Percentiles rank a stretch among this genome's conserved stretches.
Conservation (phyloP, 345 rosid species). For the Anacardium occidentale region DNA sequence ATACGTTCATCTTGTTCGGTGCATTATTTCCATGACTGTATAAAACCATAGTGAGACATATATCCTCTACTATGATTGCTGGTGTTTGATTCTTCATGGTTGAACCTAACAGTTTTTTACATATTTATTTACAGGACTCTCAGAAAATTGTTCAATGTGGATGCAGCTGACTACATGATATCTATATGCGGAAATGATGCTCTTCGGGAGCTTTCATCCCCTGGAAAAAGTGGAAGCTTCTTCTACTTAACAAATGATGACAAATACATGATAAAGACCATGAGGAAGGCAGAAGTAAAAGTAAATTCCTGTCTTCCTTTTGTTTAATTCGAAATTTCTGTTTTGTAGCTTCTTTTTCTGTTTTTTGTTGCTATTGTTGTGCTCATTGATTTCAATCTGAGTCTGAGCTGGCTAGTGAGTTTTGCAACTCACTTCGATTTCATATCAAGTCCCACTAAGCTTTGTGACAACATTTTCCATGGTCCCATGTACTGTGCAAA, state of each 20-base stretch:
- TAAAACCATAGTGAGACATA: neutral
- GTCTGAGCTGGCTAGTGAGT: neutral
- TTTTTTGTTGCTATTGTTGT: neutral
- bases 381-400: neutral
- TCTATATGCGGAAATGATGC: constrained; percentile 95
- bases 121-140: constrained; percentile 64
- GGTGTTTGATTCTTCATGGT: neutral
- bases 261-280: constrained; percentile 93
- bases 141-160: constrained; percentile 82
- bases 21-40: neutral
- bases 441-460: neutral
- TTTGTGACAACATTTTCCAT: neutral
- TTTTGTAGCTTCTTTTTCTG: neutral
- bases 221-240: constrained; percentile 97
- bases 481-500: neutral
- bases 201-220: constrained; percentile 94
- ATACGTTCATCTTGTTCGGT: neutral
- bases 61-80: neutral
- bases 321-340: neutral
- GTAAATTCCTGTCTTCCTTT: constrained; percentile 31
- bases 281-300: constrained; percentile 96
- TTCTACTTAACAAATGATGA: constrained; percentile 93
- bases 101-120: constrained; percentile 17
- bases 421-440: neutral
- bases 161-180: constrained; percentile 96